Base-by-base conservation (phyloP, 768 basidiomycete species). In the Tubosaeta sp. region DNA sequence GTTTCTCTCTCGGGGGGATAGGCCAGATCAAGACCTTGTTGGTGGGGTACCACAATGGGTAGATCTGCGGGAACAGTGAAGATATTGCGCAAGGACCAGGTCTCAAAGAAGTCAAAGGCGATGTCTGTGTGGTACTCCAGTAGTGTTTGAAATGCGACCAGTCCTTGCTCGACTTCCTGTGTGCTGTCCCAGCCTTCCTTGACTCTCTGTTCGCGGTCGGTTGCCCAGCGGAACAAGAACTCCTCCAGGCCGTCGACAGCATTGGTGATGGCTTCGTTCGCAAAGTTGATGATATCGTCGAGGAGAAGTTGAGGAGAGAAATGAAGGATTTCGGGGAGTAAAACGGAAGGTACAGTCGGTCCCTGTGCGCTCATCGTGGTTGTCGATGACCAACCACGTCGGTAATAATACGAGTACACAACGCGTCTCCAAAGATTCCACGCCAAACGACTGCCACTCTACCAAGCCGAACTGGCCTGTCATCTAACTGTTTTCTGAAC, bases 41-140 rank as follows among this genome's bases (percentile, higher is more conserved):
- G 92, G 62, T 91, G 89, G 3, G 87, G 87, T 5, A 84, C 76
- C 13, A 91, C 82, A 31, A 91, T 71, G 0, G 84, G 84, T 32
- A 91, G 61, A 54, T 84, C 82, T 3, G 79, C 74, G 0, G 85
- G 81, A 14, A 93, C 77, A 47, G 83, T 80, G 61, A 95, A 95
- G 51, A 93, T 87, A 69, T 95, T 97, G 38, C 91, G 75, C 62
- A 93, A 67, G 11, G 83, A 85, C 92, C 93, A 95, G 0, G 84
- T 85, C 70, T 93, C 92, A 60, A 97, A 90, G 64, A 86, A 88
- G 66, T 97, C 93, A 54, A 95, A 91, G 0, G 92, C 93, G 42
- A 91, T 79, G 63, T 97, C 93, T 41, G 89, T 85, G 59, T 94
- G 92, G 50, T 83, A 83, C 63, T 94, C 90, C 13, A 97, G 76